These are phyloP conservation scores for Pyrrhoderma lamaoense DNA, from an alignment of 1,284 basidiomycete genomes.

Conservation along the genomic window DNA sequence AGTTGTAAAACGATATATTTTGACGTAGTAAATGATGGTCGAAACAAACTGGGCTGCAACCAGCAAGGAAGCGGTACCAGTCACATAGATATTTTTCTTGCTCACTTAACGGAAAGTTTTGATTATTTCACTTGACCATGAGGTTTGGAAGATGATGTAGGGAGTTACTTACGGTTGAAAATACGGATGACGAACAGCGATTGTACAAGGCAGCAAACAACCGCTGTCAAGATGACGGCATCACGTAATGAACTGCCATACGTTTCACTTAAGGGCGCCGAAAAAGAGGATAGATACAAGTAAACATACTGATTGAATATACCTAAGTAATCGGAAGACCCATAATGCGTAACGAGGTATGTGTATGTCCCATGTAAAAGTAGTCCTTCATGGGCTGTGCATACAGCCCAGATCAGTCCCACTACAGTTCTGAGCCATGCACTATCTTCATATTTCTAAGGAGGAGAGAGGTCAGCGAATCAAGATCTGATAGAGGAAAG, in stretches of 20 bases:
- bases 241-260: not conserved
- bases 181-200: slow-evolving; percentile 2
- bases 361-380: slow-evolving; percentile 7
- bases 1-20: not conserved
- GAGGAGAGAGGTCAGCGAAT: no score
- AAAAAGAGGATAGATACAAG: no score
- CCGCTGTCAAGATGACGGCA: not conserved
- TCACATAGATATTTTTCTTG: slow-evolving; percentile 2
- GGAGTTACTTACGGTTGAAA: not conserved
- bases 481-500: no score
- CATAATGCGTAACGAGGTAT: slow-evolving; percentile 12
- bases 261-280: no score
- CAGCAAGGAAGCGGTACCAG: not conserved
- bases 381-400: slow-evolving; percentile 10
- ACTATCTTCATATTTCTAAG: no score
- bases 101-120: slow-evolving; percentile 2
- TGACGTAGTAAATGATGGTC: slow-evolving; percentile 4
- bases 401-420: slow-evolving; percentile 2
- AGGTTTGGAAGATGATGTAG: no score
- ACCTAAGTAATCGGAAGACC: not conserved
- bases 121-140: no score
- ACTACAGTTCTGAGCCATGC: not conserved
- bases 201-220: not conserved
- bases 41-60: not conserved
- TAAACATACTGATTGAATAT: not conserved